Percentiles rank a stretch among this genome's conserved stretches.
These are phyloP conservation scores for Trichosporon faecale DNA, from an alignment of 1,284 basidiomycete species.

Conservation along the genomic window DNA sequence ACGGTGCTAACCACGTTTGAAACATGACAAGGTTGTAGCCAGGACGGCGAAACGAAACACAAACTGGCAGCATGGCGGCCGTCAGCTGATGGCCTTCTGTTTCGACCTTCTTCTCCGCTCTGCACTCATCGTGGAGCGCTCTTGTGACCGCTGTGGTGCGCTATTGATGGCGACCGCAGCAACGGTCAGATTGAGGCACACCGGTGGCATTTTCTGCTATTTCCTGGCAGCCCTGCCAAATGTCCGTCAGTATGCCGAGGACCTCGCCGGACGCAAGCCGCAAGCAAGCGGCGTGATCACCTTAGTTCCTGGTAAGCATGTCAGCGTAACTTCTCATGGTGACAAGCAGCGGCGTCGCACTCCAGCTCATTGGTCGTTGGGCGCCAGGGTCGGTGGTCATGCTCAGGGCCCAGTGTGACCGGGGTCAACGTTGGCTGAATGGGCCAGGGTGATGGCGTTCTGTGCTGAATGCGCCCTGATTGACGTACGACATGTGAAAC, in stretches of 20 bases:
- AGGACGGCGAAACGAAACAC: not conserved
- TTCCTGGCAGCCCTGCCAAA: too few species aligned
- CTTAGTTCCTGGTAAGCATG: not conserved
- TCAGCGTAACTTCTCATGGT: not conserved
- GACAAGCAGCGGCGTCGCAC: not conserved
- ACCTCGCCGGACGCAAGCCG: not conserved
- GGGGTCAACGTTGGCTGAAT: not conserved
- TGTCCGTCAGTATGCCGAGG: too few species aligned
- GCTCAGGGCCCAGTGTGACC: not conserved
- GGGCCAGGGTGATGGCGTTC: not conserved
- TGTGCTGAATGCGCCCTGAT: not conserved
- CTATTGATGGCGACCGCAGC: too few species aligned
- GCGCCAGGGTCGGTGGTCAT: not conserved
- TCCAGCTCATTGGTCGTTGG: not conserved
- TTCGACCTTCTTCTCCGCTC: too few species aligned
- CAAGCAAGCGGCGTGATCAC: not conserved
- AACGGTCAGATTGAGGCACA: too few species aligned
- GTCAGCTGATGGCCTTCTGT: not conserved
- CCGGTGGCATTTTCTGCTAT: too few species aligned
- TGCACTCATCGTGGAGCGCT: too few species aligned
- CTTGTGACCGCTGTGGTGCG: too few species aligned
- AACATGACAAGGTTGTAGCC: not conserved
- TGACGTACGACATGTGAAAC: constrained; percentile 8
- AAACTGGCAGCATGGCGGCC: not conserved
- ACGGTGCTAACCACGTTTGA: not conserved